Evolutionary conservation across 2,329 filamentous ascomycete genomes (phyloP).

Genomic region (Aspergillus japonicus): DNA sequence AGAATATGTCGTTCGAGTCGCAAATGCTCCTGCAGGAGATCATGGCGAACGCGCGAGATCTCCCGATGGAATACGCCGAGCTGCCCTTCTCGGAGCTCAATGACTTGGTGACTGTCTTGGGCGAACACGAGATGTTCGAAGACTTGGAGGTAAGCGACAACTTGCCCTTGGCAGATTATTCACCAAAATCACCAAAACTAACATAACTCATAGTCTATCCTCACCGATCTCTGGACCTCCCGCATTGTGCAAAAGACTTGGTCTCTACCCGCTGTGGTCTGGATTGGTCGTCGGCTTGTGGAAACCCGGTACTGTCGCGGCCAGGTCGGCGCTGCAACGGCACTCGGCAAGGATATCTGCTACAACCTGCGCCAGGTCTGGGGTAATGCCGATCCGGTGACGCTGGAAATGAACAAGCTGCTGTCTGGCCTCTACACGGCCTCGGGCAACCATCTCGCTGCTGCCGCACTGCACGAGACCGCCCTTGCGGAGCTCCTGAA

Average conservation of each 20-base stretch:
- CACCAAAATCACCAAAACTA: neutral
- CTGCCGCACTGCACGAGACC: conserved; percentile 32
- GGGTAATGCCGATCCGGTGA: conserved; percentile 49
- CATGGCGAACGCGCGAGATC: conserved; percentile 29
- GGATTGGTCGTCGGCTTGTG: conserved; percentile 54
- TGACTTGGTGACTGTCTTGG: conserved; percentile 37
- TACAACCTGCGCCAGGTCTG: conserved; percentile 57
- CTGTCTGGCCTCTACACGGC: conserved; percentile 52
- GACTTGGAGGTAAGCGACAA: conserved; percentile 32
- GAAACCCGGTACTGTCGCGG: conserved; percentile 53
- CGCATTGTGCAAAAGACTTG: conserved; percentile 48
- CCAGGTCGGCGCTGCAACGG: conserved; percentile 44
- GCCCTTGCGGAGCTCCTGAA: conserved; percentile 30
- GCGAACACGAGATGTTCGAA: conserved; percentile 39
- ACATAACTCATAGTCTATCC: conserved; percentile 27
- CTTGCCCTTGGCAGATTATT: neutral
- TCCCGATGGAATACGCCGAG: conserved; percentile 35
- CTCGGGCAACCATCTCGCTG: conserved; percentile 31
- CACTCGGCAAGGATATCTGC: conserved; percentile 54
- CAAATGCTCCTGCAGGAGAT: conserved; percentile 36
- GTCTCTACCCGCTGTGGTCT: conserved; percentile 48
- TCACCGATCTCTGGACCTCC: conserved; percentile 49
- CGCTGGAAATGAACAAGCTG: conserved; percentile 51
- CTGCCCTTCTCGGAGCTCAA: conserved; percentile 38
- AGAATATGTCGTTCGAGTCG: conserved; percentile 34